Percentiles rank a stretch among this genome's conserved stretches.
Conservation (phyloP, 225 moss, liverwort and hornwort species). For the Physcomitrellopsis africana region DNA sequence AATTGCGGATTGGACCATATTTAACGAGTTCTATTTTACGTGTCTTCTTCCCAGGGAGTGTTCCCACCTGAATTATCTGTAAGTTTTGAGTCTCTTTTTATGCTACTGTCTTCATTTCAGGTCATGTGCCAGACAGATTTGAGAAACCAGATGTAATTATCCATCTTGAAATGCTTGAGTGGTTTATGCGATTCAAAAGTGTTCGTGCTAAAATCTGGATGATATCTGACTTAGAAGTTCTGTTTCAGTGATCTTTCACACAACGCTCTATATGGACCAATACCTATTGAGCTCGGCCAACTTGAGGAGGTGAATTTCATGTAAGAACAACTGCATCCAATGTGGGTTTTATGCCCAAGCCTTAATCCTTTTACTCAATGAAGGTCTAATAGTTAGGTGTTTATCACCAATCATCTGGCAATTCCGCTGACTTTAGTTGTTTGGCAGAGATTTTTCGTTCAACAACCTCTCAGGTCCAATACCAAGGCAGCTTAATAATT, state of each 20-base stretch:
- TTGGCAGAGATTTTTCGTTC: constrained; percentile 48
- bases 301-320: constrained; percentile 56
- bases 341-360: neutral
- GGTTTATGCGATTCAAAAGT: neutral
- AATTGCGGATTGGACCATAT: neutral
- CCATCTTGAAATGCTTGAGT: neutral
- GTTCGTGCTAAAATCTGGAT: neutral
- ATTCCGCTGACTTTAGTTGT: neutral
- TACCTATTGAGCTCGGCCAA: constrained; percentile 56
- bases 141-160: neutral
- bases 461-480: constrained; percentile 62
- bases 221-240: neutral
- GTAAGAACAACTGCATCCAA: constrained; percentile 8
- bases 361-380: neutral
- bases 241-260: constrained; percentile 44
- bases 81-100: neutral
- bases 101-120: neutral
- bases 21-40: neutral
- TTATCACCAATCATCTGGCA: too few relatives aligned
- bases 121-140: neutral
- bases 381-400: neutral
- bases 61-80: constrained; percentile 28
- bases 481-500: constrained; percentile 48
- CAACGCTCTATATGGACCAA: constrained; percentile 44
- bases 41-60: constrained; percentile 30